Evolutionary conservation across 192 early-diverging fungal genomes (phyloP).

Genomic region (Coemansia sp.): DNA sequence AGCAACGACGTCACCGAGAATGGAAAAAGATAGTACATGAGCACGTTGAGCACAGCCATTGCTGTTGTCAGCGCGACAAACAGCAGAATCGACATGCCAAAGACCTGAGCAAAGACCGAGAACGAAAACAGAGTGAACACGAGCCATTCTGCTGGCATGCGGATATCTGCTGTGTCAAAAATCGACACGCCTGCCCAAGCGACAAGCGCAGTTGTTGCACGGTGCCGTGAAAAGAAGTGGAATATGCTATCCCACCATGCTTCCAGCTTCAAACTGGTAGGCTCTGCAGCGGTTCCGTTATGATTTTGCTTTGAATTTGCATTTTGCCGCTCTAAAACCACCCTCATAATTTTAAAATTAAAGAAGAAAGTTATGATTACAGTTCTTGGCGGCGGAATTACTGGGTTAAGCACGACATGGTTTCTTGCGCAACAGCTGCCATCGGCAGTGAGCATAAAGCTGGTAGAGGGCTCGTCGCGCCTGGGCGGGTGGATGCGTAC

Average conservation of each 20-base stretch:
- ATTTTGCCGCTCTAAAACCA: too few species aligned
- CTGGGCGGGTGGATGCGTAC: constrained; percentile 88
- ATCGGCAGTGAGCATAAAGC: constrained; percentile 56
- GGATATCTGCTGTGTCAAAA: constrained; percentile 36
- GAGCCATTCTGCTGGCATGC: constrained; percentile 51
- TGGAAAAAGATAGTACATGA: constrained; percentile 32
- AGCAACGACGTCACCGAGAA: constrained; percentile 29
- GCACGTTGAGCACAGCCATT: constrained; percentile 39
- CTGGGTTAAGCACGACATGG: constrained; percentile 82
- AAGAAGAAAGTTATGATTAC: constrained; percentile 37
- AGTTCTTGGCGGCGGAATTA: constrained; percentile 91
- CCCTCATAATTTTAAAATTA: too few species aligned
- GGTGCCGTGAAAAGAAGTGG: constrained; percentile 37
- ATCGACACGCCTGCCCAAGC: constrained; percentile 37
- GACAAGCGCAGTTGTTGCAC: constrained; percentile 33
- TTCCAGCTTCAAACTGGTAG: constrained; percentile 8
- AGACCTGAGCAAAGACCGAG: constrained; percentile 52
- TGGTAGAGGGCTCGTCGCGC: constrained; percentile 69
- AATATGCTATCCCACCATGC: constrained; percentile 36
- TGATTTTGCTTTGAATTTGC: not conserved
- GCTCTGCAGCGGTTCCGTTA: not conserved
- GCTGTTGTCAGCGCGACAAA: constrained; percentile 39
- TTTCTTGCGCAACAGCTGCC: constrained; percentile 60
- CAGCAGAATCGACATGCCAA: constrained; percentile 46
- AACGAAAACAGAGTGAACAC: constrained; percentile 51